These are phyloP conservation scores for Ceratocystis smalleyi DNA, from an alignment of 2,329 filamentous ascomycete genomes.

Conservation along the genomic window DNA sequence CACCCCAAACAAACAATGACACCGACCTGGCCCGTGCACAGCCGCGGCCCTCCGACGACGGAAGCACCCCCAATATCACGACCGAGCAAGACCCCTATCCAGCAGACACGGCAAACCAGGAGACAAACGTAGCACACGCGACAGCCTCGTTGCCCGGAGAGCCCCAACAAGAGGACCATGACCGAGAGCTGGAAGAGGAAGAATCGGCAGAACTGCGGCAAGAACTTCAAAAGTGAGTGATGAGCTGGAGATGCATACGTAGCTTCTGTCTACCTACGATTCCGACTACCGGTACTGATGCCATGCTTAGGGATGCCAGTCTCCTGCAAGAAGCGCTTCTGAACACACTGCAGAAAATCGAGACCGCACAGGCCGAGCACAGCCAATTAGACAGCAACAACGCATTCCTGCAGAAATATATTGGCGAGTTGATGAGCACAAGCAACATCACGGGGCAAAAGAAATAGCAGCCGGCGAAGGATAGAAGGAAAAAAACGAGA, in stretches of 20 bases:
- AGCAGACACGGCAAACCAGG: no score
- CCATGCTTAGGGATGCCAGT: conserved; percentile 59
- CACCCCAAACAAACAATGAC: no score
- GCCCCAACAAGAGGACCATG: not conserved
- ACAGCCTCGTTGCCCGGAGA: not conserved
- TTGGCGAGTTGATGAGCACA: conserved; percentile 87
- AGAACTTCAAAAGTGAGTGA: not conserved
- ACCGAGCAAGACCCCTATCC: no score
- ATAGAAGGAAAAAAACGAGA: not conserved
- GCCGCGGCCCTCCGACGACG: no score
- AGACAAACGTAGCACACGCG: no score
- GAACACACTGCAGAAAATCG: conserved; percentile 82
- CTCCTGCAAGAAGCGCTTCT: conserved; percentile 76
- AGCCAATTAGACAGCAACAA: conserved; percentile 95
- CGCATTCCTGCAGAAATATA: conserved; percentile 94
- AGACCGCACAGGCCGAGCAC: conserved; percentile 85
- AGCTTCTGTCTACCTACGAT: not conserved
- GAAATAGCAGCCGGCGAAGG: conserved; percentile 29
- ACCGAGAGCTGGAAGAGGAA: not conserved
- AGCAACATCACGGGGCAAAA: conserved; percentile 52
- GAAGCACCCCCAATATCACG: no score
- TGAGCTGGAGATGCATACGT: no score
- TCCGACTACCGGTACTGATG: not conserved
- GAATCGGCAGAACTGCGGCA: not conserved
- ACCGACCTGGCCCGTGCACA: no score